Evolutionary conservation across 2,329 filamentous ascomycete genomes (phyloP).

Genomic region (Zelopaecilomyces penicillatus): DNA sequence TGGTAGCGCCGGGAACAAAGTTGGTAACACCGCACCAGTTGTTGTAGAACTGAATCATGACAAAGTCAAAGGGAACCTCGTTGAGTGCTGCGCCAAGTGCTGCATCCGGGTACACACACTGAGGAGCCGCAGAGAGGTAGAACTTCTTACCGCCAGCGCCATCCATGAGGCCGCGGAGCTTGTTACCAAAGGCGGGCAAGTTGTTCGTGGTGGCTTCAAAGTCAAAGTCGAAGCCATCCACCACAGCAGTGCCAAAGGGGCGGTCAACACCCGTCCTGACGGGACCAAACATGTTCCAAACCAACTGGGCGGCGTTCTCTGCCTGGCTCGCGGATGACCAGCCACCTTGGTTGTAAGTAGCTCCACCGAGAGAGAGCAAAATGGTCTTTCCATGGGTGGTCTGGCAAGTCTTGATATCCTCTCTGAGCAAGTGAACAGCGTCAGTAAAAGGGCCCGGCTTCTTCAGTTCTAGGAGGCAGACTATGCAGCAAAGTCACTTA

Average conservation of each 20-base stretch:
- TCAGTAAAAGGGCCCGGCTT: neutral
- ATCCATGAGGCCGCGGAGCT: constrained; percentile 49
- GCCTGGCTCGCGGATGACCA: constrained; percentile 47
- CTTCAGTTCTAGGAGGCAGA: neutral
- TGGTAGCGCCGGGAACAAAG: constrained; percentile 34
- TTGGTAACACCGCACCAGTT: constrained; percentile 55
- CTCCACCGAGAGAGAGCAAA: constrained; percentile 62
- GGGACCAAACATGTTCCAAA: constrained; percentile 67
- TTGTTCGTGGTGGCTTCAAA: constrained; percentile 55
- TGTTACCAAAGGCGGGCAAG: constrained; percentile 51
- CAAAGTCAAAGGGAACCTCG: constrained; percentile 46
- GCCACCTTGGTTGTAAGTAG: constrained; percentile 60
- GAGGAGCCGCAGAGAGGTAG: constrained; percentile 57
- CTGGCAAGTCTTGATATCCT: constrained; percentile 54
- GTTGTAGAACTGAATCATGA: constrained; percentile 62
- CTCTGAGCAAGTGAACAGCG: constrained; percentile 18
- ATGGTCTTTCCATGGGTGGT: constrained; percentile 54
- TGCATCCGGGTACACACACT: constrained; percentile 57
- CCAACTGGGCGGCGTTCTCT: constrained; percentile 45
- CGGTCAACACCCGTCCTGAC: constrained; percentile 39
- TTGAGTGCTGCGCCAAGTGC: constrained; percentile 49
- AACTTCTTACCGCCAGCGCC: constrained; percentile 45
- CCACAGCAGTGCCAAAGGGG: constrained; percentile 55
- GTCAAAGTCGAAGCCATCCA: constrained; percentile 74
- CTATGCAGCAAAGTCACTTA: constrained; percentile 26